phyloP scores from a whole-genome alignment of 768 basidiomycete species.

The Hortiboletus flavorubellus region DNA sequence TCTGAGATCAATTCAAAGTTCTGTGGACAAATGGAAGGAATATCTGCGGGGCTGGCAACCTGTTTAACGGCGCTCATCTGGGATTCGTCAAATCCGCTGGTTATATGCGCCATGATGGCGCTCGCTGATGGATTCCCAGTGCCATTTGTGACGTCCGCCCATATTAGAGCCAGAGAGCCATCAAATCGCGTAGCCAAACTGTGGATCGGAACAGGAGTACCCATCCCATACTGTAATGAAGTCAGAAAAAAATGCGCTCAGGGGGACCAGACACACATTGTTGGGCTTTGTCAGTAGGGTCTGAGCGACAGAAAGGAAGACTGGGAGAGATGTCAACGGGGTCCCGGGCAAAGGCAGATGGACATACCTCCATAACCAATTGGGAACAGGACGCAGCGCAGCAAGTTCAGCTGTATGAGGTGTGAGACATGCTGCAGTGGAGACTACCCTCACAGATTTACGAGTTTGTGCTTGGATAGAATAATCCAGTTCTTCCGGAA shows the following conservation, averaged over 20 bases:
- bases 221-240: slow-evolving; percentile 55
- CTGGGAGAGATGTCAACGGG: slow-evolving; percentile 11
- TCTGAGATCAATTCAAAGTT: slow-evolving; percentile 70
- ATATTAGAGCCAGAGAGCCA: slow-evolving; percentile 50
- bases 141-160: slow-evolving; percentile 67
- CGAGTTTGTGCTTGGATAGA: slow-evolving; percentile 60
- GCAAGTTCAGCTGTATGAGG: slow-evolving; percentile 46
- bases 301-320: slow-evolving; percentile 65
- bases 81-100: slow-evolving; percentile 43
- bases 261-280: slow-evolving; percentile 42
- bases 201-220: slow-evolving; percentile 48
- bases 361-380: slow-evolving; percentile 50
- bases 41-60: slow-evolving; percentile 44
- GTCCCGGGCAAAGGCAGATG: too few species aligned
- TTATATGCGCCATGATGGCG: slow-evolving; percentile 60
- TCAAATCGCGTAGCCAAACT: slow-evolving; percentile 49
- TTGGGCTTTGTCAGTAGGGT: slow-evolving; percentile 54
- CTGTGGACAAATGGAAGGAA: slow-evolving; percentile 59
- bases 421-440: slow-evolving; percentile 1
- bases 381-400: slow-evolving; percentile 62
- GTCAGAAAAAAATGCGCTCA: neutral
- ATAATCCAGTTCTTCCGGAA: slow-evolving; percentile 77
- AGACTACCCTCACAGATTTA: slow-evolving; percentile 31
- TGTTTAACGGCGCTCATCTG: slow-evolving; percentile 51
- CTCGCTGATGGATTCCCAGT: slow-evolving; percentile 50